Evolutionary conservation across 2,329 filamentous ascomycete species (phyloP).

Genomic region (Aspergillus sp.): DNA sequence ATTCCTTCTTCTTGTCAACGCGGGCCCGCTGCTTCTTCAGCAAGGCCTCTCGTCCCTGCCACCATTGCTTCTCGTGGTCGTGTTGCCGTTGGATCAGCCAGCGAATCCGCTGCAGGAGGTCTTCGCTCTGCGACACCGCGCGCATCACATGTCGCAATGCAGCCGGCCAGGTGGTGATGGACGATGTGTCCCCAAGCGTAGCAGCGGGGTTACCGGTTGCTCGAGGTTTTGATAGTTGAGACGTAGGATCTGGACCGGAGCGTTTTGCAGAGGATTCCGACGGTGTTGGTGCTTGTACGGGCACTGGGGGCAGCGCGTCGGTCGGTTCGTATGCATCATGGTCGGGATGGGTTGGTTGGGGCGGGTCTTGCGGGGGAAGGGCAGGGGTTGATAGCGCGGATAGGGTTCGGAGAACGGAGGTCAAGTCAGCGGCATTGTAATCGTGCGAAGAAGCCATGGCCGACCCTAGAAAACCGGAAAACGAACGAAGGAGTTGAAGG

Average conservation of each 20-base stretch:
- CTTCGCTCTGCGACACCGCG: conserved; percentile 47
- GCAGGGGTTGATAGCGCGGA: conserved; percentile 32
- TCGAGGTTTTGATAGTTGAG: background rate
- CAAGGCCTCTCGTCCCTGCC: conserved; percentile 52
- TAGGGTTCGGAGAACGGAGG: conserved; percentile 43
- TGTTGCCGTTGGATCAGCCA: conserved; percentile 64
- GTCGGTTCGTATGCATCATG: conserved; percentile 21
- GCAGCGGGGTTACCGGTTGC: background rate
- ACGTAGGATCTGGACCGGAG: background rate
- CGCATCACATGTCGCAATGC: conserved; percentile 54
- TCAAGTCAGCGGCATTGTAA: conserved; percentile 37
- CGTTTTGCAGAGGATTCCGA: background rate
- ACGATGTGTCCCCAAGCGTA: conserved; percentile 40
- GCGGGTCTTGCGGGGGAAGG: background rate
- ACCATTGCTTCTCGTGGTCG: conserved; percentile 63
- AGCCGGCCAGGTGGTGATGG: conserved; percentile 52
- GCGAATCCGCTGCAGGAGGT: conserved; percentile 46
- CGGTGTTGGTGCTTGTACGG: background rate
- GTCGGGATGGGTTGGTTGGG: background rate
- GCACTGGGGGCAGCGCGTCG: conserved; percentile 8
- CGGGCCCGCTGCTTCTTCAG: conserved; percentile 53
- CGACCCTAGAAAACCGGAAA: background rate
- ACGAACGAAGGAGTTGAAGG: background rate
- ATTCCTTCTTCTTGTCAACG: conserved; percentile 52
- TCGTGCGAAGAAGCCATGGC: background rate